Percentiles rank a stretch among this genome's conserved stretches.
phyloP scores from a whole-genome alignment of 2,329 filamentous ascomycete species.

The Cryphonectria radicalis region DNA sequence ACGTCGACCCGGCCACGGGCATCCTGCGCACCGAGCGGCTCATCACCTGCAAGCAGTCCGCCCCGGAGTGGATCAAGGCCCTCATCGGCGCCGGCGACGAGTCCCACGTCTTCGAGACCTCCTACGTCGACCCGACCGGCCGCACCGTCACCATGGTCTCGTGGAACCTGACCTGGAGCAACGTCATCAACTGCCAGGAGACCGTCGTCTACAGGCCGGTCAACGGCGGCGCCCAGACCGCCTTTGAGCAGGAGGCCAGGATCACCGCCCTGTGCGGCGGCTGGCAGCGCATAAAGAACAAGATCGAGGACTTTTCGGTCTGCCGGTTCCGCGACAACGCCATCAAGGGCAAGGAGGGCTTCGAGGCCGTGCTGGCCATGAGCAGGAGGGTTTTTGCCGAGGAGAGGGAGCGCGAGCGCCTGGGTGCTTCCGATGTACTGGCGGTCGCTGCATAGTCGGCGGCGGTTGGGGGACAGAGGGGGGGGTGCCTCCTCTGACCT shows the following conservation, averaged over 20 bases:
- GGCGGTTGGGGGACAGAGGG: background rate
- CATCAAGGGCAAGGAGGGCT: conserved; percentile 86
- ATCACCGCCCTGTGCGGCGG: conserved; percentile 94
- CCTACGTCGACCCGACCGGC: conserved; percentile 82
- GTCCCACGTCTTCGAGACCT: conserved; percentile 91
- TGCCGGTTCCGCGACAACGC: conserved; percentile 92
- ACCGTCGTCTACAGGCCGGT: conserved; percentile 83
- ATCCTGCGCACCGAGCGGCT: conserved; percentile 66
- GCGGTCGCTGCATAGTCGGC: conserved; percentile 18
- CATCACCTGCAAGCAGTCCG: conserved; percentile 65
- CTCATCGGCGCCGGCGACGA: conserved; percentile 78
- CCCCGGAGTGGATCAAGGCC: conserved; percentile 79
- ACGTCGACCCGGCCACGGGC: conserved; percentile 59
- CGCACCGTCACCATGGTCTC: conserved; percentile 97
- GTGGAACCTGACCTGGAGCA: conserved; percentile 90
- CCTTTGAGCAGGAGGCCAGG: conserved; percentile 87
- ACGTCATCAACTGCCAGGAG: conserved; percentile 89
- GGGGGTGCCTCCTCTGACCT: background rate
- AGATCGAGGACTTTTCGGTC: conserved; percentile 90
- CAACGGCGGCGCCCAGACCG: conserved; percentile 61
- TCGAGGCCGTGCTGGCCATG: conserved; percentile 93
- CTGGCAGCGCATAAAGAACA: conserved; percentile 96
- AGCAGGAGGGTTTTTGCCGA: conserved; percentile 89
- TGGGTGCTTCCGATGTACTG: conserved; percentile 4
- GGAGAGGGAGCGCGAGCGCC: conserved; percentile 70